phyloP scores from a whole-genome alignment of 2,329 filamentous ascomycete species.

The Thelonectria rubi region DNA sequence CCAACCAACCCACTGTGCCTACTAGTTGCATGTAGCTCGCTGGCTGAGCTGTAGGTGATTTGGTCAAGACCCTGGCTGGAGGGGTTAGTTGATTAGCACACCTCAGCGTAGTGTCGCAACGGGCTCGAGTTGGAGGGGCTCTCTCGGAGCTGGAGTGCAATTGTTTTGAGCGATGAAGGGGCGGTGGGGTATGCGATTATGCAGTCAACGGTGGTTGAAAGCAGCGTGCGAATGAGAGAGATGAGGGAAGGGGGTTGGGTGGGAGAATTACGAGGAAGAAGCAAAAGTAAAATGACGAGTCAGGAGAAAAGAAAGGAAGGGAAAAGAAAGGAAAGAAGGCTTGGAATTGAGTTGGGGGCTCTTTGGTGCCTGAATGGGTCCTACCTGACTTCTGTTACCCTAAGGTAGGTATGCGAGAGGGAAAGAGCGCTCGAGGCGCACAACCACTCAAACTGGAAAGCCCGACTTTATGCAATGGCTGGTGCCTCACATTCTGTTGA shows the following conservation, averaged over 20 bases:
- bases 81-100: constrained; percentile 17
- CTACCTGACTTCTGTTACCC: background rate
- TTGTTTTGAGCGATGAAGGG: constrained; percentile 26
- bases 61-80: constrained; percentile 1
- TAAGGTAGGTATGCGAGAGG: no score
- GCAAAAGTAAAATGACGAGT: background rate
- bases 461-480: background rate
- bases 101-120: background rate
- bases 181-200: constrained; percentile 40
- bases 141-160: constrained; percentile 8
- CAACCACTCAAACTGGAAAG: background rate
- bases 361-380: constrained; percentile 5
- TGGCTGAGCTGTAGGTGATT: constrained; percentile 5
- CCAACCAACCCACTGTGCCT: constrained; percentile 2
- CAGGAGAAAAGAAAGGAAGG: background rate
- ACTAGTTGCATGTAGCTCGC: constrained; percentile 11
- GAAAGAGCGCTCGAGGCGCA: no score
- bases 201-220: constrained; percentile 28
- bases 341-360: constrained; percentile 1
- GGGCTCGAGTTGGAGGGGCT: constrained; percentile 8
- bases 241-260: constrained; percentile 15
- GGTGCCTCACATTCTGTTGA: no score
- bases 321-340: constrained; percentile 1
- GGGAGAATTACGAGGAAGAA: constrained; percentile 7
- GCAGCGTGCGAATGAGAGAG: constrained; percentile 8